Percentiles rank a stretch among this genome's conserved stretches.
Evolutionary conservation across 2,329 filamentous ascomycete species (phyloP).

Genomic region (Cladosporium sp.): DNA sequence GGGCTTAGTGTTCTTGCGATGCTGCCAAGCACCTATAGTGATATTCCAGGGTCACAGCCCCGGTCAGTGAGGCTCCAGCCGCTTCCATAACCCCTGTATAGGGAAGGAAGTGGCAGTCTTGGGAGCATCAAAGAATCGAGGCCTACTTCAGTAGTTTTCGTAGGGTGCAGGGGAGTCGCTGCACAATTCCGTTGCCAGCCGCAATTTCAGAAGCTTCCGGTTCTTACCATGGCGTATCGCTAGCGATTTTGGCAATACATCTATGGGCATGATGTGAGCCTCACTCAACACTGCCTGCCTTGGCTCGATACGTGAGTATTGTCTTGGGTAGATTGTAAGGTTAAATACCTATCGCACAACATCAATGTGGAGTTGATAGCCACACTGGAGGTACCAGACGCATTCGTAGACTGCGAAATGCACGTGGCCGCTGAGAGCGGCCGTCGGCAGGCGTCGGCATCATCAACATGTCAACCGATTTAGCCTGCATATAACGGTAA

Average conservation of each 20-base stretch:
- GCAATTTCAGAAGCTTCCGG: background rate
- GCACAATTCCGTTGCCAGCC: background rate
- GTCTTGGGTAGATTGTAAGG: background rate
- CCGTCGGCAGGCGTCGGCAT: background rate
- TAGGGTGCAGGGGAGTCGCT: background rate
- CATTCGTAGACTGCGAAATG: background rate
- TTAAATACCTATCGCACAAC: background rate
- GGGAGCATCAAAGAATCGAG: background rate
- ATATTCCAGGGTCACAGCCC: background rate
- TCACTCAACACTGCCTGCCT: background rate
- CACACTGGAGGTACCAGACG: background rate
- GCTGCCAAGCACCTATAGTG: constrained; percentile 8
- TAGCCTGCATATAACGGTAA: background rate
- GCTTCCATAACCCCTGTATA: constrained; percentile 14
- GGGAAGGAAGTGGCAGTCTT: background rate
- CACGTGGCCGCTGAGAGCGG: background rate
- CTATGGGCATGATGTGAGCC: background rate
- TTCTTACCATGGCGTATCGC: background rate
- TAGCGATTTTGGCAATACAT: background rate
- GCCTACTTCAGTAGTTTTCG: constrained; percentile 4
- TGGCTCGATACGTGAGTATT: background rate
- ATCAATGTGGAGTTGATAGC: background rate
- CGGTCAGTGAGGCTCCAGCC: constrained; percentile 8
- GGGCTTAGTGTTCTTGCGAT: constrained; percentile 1
- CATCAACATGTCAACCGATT: background rate